phyloP scores from a whole-genome alignment of 352 stramenopile genomes.

The Globisporangium apiculatum region DNA sequence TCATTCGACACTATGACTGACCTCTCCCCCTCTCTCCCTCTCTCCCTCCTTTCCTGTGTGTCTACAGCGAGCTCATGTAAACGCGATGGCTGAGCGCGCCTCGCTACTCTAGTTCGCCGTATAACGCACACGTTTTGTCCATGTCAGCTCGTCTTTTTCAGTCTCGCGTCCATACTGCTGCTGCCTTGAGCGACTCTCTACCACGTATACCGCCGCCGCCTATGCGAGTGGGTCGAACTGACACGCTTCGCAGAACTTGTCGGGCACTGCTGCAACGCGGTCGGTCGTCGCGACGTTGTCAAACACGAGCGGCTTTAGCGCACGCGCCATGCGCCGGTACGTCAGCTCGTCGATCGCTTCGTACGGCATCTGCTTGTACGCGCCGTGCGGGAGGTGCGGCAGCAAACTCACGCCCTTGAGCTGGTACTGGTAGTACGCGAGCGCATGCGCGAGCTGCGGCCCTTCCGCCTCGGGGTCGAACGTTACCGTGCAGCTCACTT shows the following conservation, averaged over 20 bases:
- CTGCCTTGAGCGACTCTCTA: too few relatives aligned
- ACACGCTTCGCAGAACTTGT: conserved; percentile 57
- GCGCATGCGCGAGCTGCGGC: conserved; percentile 61
- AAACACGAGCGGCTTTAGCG: conserved; percentile 38
- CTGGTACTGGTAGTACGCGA: conserved; percentile 93
- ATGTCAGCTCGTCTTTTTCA: not conserved
- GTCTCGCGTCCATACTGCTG: too few relatives aligned
- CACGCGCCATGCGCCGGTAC: conserved; percentile 47
- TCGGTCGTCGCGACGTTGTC: conserved; percentile 25
- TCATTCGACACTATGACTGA: not conserved
- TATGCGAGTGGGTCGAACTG: conserved; percentile 10
- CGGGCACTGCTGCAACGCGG: conserved; percentile 30
- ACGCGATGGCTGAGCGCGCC: not conserved
- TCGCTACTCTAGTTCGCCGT: too few relatives aligned
- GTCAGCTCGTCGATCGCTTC: conserved; percentile 76
- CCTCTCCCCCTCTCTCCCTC: conserved; percentile 14
- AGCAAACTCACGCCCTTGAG: conserved; percentile 91
- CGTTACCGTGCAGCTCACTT: conserved; percentile 92
- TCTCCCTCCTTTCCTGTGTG: conserved; percentile 8
- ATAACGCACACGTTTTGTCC: too few relatives aligned
- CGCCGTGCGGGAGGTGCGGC: conserved; percentile 65
- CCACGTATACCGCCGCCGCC: not conserved
- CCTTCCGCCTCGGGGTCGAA: conserved; percentile 88
- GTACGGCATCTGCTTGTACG: conserved; percentile 91
- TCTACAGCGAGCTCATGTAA: conserved; percentile 69